phyloP scores from a whole-genome alignment of 768 basidiomycete species.

The Lactifluus pinguis region DNA sequence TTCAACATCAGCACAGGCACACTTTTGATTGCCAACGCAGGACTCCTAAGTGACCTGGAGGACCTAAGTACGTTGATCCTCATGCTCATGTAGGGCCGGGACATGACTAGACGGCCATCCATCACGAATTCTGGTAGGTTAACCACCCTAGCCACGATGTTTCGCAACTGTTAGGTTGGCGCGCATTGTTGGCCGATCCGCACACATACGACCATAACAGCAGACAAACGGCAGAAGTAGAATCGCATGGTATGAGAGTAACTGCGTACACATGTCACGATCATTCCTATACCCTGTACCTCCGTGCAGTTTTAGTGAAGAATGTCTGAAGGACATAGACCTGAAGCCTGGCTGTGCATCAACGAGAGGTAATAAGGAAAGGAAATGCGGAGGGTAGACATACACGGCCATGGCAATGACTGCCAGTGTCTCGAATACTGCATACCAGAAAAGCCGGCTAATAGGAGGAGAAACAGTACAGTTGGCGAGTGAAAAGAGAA shows the following conservation, averaged over 20 bases:
- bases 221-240: neutral
- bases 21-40: too few relatives aligned
- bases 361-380: slow-evolving; percentile 12
- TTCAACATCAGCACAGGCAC: too few relatives aligned
- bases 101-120: too few relatives aligned
- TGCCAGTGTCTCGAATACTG: slow-evolving; percentile 66
- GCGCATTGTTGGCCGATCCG: neutral
- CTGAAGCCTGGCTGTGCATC: slow-evolving; percentile 49
- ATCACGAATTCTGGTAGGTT: too few relatives aligned
- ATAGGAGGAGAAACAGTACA: neutral
- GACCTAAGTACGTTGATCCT: too few relatives aligned
- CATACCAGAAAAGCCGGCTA: slow-evolving; percentile 93
- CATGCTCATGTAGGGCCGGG: too few relatives aligned
- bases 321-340: slow-evolving; percentile 92
- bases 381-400: slow-evolving; percentile 26
- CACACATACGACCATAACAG: neutral
- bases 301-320: slow-evolving; percentile 88
- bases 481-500: neutral
- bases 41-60: too few relatives aligned
- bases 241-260: neutral
- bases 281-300: slow-evolving; percentile 68
- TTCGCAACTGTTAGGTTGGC: neutral
- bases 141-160: too few relatives aligned
- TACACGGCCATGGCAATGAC: slow-evolving; percentile 85
- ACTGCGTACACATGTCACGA: neutral